Base-by-base conservation (phyloP, 108 stramenopile species). In the Aurantiochytrium sp. region DNA sequence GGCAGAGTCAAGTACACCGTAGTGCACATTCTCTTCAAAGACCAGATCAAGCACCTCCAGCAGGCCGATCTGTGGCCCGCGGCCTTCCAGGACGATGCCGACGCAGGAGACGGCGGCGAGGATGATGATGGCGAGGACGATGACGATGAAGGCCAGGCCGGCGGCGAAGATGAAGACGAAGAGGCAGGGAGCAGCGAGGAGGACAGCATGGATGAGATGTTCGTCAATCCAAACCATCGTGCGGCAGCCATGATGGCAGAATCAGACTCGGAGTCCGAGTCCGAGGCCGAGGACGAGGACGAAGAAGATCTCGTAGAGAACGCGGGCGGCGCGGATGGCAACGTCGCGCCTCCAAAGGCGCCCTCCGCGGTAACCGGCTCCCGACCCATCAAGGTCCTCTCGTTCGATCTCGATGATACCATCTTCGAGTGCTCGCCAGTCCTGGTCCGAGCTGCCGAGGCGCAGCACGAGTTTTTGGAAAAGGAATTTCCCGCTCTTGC, bases 31-130 rank as follows among this genome's bases (percentile, higher is more conserved):
- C 89, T 98, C 41, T 97, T 96, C 91, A 96, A 96, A 85, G 97
- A 97, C 89, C 97, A 97, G 91, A 92, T 98, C 55, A 97, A 96
- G 86, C 97, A 98, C 91, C 88, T 97, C 17, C 92, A 94, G 91
- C 87, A 92, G 37, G 94, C 92, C 52, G 93, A 91, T 4, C 89
- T 96, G 52, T 98, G 98, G 98, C 97, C 97, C 37, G 91, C 48
- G 24, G 54, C 24, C 54, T 88, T 91, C 53, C 54, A 54, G 42
- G 87, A 89, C 37, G 89, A 90, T 37, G 89, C 55, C 32, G 91
- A 87, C 48, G 91, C 88, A 4, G 91, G 91, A 39, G 92, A 90
- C n/a, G n/a, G n/a, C n/a, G n/a, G n/a, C 17, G 89, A 87, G 6
- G 54, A 65, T 4, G 90, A 90, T 19, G 45, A 45, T 0, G 89